Percentiles rank a stretch among this genome's conserved stretches.
phyloP scores from a whole-genome alignment of 352 stramenopile species.

The Globisporangium cystogenes region DNA sequence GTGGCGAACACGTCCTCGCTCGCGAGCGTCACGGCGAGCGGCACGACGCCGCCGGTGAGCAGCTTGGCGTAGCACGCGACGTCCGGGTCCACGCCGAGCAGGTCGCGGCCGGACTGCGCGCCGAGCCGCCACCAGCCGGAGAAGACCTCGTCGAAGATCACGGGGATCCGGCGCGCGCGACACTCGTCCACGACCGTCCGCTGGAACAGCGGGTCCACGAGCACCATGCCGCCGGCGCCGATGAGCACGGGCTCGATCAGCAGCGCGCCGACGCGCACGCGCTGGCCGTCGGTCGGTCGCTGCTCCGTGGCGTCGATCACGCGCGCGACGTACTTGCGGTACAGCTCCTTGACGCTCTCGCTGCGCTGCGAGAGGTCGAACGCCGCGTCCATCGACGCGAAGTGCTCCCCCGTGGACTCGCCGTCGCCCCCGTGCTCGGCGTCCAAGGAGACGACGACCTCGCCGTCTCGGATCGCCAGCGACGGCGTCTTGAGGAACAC shows the following conservation, averaged over 20 bases:
- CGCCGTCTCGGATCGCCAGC: conserved; percentile 49
- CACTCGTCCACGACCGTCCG: conserved; percentile 80
- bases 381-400: conserved; percentile 39
- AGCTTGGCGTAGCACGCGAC: conserved; percentile 91
- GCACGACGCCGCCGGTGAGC: conserved; percentile 86
- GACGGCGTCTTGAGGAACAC: conserved; percentile 81
- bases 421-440: conserved; percentile 30
- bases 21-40: conserved; percentile 82
- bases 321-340: conserved; percentile 57
- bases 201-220: conserved; percentile 92
- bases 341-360: conserved; percentile 32
- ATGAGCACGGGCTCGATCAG: conserved; percentile 91
- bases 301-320: conserved; percentile 38
- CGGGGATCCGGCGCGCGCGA: conserved; percentile 66
- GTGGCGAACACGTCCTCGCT: conserved; percentile 87
- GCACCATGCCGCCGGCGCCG: conserved; percentile 84
- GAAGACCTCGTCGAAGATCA: conserved; percentile 93
- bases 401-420: conserved; percentile 21
- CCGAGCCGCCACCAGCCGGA: conserved; percentile 90
- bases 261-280: conserved; percentile 55
- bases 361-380: conserved; percentile 45
- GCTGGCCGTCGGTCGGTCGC: conserved; percentile 15
- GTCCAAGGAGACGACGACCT: conserved; percentile 55
- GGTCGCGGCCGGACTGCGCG: conserved; percentile 75
- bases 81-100: conserved; percentile 84